Conservation (phyloP, 306 rosid species). For the Begonia loranthoides region DNA sequence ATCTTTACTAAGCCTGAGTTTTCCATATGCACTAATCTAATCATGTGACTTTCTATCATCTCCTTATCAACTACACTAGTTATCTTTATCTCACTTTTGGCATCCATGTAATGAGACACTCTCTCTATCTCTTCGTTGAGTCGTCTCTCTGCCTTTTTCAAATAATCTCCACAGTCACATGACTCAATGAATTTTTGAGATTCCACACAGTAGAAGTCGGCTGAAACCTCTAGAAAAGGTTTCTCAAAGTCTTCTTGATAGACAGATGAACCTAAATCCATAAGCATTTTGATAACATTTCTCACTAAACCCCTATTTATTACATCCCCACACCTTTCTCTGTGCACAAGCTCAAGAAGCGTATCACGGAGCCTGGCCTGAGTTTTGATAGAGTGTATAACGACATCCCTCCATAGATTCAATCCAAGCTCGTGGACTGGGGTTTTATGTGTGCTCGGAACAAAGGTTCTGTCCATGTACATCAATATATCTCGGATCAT, state of each 20-base stretch:
- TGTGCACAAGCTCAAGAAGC: constrained; percentile 50
- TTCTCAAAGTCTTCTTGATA: constrained; percentile 62
- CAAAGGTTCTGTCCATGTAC: constrained; percentile 95
- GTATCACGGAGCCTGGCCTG: constrained; percentile 44
- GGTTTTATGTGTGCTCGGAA: constrained; percentile 41
- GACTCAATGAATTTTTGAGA: constrained; percentile 65
- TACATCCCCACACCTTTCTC: constrained; percentile 66
- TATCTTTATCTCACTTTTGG: constrained; percentile 53
- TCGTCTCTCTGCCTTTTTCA: constrained; percentile 64
- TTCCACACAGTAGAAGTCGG: constrained; percentile 59
- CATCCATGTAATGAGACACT: constrained; percentile 79
- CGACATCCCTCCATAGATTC: constrained; percentile 73
- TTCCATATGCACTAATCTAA: constrained; percentile 65
- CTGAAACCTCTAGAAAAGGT: constrained; percentile 55
- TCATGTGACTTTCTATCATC: constrained; percentile 81
- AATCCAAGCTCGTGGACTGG: constrained; percentile 75
- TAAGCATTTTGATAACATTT: constrained; percentile 57
- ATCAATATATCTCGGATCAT: constrained; percentile 73
- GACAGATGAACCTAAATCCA: constrained; percentile 66
- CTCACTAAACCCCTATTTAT: constrained; percentile 64
- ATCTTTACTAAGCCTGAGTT: constrained; percentile 71
- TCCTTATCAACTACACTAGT: constrained; percentile 64
- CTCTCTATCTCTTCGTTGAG: constrained; percentile 83
- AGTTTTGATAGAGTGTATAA: constrained; percentile 48
- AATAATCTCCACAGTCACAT: constrained; percentile 70